Evolutionary conservation across 2,329 filamentous ascomycete species (phyloP).

Genomic region (Aspergillus tanneri): DNA sequence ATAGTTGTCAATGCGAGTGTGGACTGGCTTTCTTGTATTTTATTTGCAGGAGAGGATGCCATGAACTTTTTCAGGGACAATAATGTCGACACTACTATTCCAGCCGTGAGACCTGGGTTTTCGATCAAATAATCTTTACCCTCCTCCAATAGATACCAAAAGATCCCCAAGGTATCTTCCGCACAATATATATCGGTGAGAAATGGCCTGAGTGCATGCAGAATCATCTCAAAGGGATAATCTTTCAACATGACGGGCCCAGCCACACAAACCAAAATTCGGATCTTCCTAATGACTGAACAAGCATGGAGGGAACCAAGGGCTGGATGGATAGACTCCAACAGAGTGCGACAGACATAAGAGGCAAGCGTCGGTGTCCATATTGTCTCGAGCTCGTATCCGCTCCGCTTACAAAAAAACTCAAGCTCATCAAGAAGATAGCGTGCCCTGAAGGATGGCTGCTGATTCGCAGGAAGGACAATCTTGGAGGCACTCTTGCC

Average conservation of each 20-base stretch:
- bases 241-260: constrained; percentile 69
- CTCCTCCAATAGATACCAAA: constrained; percentile 74
- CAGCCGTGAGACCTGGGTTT: constrained; percentile 73
- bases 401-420: constrained; percentile 71
- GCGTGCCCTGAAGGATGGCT: constrained; percentile 80
- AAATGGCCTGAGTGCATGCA: constrained; percentile 76
- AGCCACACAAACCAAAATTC: constrained; percentile 75
- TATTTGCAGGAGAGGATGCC: constrained; percentile 71
- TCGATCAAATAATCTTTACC: constrained; percentile 65
- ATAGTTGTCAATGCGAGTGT: constrained; percentile 73
- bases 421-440: constrained; percentile 73
- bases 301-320: constrained; percentile 85
- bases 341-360: constrained; percentile 70
- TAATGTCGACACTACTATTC: constrained; percentile 74
- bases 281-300: constrained; percentile 79
- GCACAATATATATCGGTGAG: constrained; percentile 82
- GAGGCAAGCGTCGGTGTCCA: constrained; percentile 76
- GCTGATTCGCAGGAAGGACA: constrained; percentile 71
- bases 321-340: constrained; percentile 78
- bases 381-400: constrained; percentile 62
- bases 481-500: constrained; percentile 64
- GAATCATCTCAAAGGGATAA: constrained; percentile 86
- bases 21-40: constrained; percentile 82
- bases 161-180: constrained; percentile 83
- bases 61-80: constrained; percentile 76